Percentiles rank a stretch among this genome's conserved stretches.
Conservation (phyloP, 2,329 filamentous ascomycete species). For the Fusarium nelsonii region DNA sequence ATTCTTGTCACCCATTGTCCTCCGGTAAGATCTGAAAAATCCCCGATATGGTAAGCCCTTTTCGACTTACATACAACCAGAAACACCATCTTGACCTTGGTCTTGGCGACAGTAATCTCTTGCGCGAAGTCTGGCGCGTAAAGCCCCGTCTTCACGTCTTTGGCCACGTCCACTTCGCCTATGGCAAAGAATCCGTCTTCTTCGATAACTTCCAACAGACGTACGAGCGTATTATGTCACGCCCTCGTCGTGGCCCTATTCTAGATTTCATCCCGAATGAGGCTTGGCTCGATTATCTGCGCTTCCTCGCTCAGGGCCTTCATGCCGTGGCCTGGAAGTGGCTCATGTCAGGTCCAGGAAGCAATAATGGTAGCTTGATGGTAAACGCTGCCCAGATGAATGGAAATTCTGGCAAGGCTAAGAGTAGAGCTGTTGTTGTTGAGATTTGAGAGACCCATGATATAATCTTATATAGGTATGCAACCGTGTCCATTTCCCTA, state of each 20-base stretch:
- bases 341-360: constrained; percentile 66
- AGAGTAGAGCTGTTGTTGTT: constrained; percentile 55
- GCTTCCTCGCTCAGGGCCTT: constrained; percentile 60
- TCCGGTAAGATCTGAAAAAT: constrained; percentile 61
- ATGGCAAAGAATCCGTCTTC: constrained; percentile 76
- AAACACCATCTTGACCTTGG: constrained; percentile 77
- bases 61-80: constrained; percentile 49
- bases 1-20: constrained; percentile 86
- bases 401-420: constrained; percentile 63
- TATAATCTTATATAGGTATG: neutral
- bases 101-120: constrained; percentile 77
- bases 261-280: constrained; percentile 60
- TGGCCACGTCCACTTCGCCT: constrained; percentile 84
- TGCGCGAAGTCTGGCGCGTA: constrained; percentile 79
- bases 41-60: too few relatives aligned
- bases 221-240: constrained; percentile 74
- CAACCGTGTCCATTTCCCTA: neutral
- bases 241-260: constrained; percentile 58
- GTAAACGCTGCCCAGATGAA: constrained; percentile 70
- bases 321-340: constrained; percentile 67
- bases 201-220: constrained; percentile 80
- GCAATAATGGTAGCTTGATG: constrained; percentile 64
- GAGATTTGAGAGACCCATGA: constrained; percentile 46
- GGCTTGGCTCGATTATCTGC: constrained; percentile 61
- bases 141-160: constrained; percentile 84